Evolutionary conservation across 371 early-diverging fungal species (phyloP), one percentile per base, ranked within the genome.

Genomic region (Mortierella sp.): DNA sequence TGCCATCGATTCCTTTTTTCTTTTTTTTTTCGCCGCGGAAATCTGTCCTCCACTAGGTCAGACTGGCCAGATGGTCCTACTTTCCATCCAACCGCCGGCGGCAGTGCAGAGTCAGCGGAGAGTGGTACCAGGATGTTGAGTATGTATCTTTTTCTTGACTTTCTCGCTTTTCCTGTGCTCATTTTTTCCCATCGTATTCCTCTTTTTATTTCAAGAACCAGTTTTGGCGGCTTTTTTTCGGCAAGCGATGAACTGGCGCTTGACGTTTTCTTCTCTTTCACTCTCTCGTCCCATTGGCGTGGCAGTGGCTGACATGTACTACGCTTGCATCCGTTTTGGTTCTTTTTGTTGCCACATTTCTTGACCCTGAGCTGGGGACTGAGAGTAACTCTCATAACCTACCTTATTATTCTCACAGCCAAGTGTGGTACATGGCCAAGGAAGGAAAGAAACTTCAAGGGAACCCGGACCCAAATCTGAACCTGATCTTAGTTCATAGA

Each of bases 81-180:
- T 35, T 60, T 18, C 49, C 18, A 49, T 18, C 21, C 48, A 46
- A 14, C 48, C 10, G 1, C 65, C 21, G 3, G 35, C 6, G 65
- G 65, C 65, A 63, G 65, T 63, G 65, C 65, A 63, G 65, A 68
- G 24, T 3, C 68, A 24, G 41, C 68, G 56, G 56, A 63, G 18
- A 63, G 68, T 46, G 68, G 8, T 68, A 68, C 68, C 43, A 68
- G 14, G 18, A 63, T 38, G 24, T 24, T 10, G 68, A 68, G 41
- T 68, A 68, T 68, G 68, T 68, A 41, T 41, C 68, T 35, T 21
- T 35, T 38, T 41, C 11, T 38, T 41, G 58, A 0, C 63, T 6
- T 60, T 60, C 27, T 60, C 27, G 8, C 35, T 68, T 10, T 68
- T 68, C 68, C 68, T 68, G 68, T 68, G 68, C 68, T 68, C 68